Base-by-base conservation (phyloP, 2,329 filamentous ascomycete species). In the Tolypocladium cylindrosporum region DNA sequence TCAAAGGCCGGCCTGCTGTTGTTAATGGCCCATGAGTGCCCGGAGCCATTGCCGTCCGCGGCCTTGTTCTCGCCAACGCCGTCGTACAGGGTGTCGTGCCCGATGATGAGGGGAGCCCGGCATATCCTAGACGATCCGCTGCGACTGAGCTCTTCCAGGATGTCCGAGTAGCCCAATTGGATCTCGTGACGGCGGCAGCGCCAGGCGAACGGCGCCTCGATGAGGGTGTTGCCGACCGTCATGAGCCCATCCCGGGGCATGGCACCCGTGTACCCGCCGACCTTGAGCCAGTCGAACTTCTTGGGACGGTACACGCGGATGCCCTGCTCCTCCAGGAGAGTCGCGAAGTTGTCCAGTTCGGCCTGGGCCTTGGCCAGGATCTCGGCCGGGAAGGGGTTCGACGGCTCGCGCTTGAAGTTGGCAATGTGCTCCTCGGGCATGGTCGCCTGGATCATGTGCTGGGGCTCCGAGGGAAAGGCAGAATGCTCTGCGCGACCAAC, bases 1-100 rank as follows among this genome's bases (percentile, higher is more conserved):
- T 55, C 57, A 19, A 58, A 58, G n/a, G 57, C 57, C 14, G 57
- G 45, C 45, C 57, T 34, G 37, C 43, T 52, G 45, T 58, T 53
- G 45, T 58, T 58, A 45, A 58, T 53, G 57, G 54, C 57, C 57
- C 57, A 55, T 9, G n/a, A 1, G 27, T 36, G 27, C 14, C 24
- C n/a, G 39, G 13, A 21, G 43, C 27, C 52, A 10, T 52, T 55
- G 41, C 16, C 2, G 5, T 21, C 13, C 13, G 37, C 36, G 14
- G n/a, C 36, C n/a, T 34, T 31, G 24, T 41, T 13, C 14, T 41
- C n/a, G 34, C 11, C 34, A 4, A 55, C 7, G 43, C 36, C 43
- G 27, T 58, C 57, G 53, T 58, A 58, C 24, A 58, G 39, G 3
- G 53, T 55, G 40, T 55, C 53, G 24, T 41, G 53, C 24, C 53